Evolutionary conservation across 1,284 basidiomycete species (phyloP).

Genomic region (Irpex sp.): DNA sequence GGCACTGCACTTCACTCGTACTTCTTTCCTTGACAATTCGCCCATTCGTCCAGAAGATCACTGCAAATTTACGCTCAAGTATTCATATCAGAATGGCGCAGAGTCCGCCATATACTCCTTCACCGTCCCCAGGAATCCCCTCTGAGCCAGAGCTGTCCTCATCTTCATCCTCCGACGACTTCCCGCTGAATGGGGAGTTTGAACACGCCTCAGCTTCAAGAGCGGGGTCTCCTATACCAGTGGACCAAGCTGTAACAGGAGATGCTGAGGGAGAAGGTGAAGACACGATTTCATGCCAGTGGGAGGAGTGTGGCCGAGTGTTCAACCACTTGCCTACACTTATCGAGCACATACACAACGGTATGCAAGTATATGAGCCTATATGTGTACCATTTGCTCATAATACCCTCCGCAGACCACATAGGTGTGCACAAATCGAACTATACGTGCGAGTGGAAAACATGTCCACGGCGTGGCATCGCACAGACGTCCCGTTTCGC

Average conservation of each 20-base stretch:
- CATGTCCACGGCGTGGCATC: constrained; percentile 73
- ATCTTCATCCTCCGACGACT: constrained; percentile 22
- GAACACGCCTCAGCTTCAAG: constrained; percentile 19
- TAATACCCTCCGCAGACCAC: constrained; percentile 44
- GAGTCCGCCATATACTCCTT: constrained; percentile 26
- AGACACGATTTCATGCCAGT: constrained; percentile 52
- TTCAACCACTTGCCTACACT: constrained; percentile 68
- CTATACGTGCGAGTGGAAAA: constrained; percentile 86
- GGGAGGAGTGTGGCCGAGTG: constrained; percentile 71
- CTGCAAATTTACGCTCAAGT: not conserved
- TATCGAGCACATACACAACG: constrained; percentile 74
- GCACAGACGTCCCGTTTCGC: constrained; percentile 85
- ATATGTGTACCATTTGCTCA: not conserved
- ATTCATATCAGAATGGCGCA: constrained; percentile 21
- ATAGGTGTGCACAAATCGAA: constrained; percentile 83
- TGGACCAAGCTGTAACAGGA: constrained; percentile 14
- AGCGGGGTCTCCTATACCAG: constrained; percentile 22
- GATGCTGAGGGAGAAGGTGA: constrained; percentile 17
- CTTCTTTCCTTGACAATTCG: not conserved
- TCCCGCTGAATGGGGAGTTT: constrained; percentile 12
- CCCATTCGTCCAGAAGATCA: not conserved
- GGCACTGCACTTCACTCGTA: not conserved
- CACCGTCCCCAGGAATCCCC: constrained; percentile 27
- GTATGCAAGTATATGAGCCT: constrained; percentile 37
- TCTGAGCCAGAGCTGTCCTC: constrained; percentile 24